Percentiles rank a stretch among this genome's conserved stretches.
These are phyloP conservation scores for Entomortierella chlamydospora DNA, from an alignment of 192 early-diverging fungal genomes.

Conservation along the genomic window DNA sequence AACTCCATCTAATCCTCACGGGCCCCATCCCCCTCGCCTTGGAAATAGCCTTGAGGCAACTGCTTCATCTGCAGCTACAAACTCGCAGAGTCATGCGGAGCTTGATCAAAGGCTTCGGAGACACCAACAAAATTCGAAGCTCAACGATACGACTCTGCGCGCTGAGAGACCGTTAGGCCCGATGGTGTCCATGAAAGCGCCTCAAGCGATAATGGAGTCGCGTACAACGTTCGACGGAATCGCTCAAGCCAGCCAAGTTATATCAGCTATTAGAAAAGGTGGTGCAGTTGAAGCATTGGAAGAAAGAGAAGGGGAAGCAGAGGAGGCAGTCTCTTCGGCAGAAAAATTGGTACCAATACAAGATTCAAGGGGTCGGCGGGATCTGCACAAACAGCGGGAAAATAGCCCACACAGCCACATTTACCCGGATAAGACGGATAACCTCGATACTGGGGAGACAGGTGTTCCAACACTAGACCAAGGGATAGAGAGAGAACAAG, in stretches of 20 bases:
- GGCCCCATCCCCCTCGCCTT: not conserved
- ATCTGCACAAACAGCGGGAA: not conserved
- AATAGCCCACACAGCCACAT: not conserved
- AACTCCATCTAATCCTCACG: not conserved
- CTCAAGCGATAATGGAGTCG: slow-evolving; percentile 14
- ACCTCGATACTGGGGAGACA: too few species aligned
- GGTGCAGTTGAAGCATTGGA: too few species aligned
- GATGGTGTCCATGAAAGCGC: slow-evolving; percentile 18
- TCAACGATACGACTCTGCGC: not conserved
- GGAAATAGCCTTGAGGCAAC: not conserved
- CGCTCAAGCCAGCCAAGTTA: not conserved
- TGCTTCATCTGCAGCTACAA: not conserved
- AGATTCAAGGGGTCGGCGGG: not conserved
- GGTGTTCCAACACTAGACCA: not conserved
- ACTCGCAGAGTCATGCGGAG: slow-evolving; percentile 1
- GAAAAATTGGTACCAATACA: not conserved
- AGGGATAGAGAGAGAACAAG: not conserved
- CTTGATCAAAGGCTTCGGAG: slow-evolving; percentile 7
- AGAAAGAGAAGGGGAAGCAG: not conserved
- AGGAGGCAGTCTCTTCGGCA: not conserved
- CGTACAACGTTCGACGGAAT: not conserved
- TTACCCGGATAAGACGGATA: not conserved
- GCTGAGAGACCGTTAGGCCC: not conserved
- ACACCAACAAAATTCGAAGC: not conserved
- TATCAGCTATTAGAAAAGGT: too few species aligned